A percentile compares a stretch with the other conserved stretches of the same genome.
phyloP scores from a whole-genome alignment of 257 asterid species.

The Ajuga chamaepitys region DNA sequence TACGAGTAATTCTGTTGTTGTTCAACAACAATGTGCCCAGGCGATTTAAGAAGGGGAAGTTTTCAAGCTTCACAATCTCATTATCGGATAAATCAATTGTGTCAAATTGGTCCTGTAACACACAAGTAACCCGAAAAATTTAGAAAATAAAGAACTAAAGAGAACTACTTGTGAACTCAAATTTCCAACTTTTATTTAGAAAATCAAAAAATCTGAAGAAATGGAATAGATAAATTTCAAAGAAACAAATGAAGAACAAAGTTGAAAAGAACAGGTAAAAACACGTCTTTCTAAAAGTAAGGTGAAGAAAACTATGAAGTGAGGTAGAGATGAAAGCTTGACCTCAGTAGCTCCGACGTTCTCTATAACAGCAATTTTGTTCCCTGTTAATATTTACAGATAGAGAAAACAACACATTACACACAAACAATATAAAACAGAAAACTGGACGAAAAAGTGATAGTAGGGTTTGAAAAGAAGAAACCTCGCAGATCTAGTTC shows the following conservation, averaged over 20 bases:
- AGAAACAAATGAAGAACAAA: background rate
- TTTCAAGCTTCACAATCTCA: conserved; percentile 97
- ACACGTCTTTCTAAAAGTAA: background rate
- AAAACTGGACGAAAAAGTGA: background rate
- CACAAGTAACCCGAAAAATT: conserved; percentile 1
- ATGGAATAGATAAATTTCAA: background rate
- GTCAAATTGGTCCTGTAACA: conserved; percentile 86
- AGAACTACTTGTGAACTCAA: background rate
- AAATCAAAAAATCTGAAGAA: background rate
- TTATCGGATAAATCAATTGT: conserved; percentile 94
- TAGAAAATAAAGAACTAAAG: background rate
- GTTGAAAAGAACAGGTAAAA: background rate
- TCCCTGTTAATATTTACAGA: conserved; percentile 38
- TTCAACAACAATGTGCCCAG: conserved; percentile 84
- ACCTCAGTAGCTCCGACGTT: conserved; percentile 99
- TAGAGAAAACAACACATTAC: background rate
- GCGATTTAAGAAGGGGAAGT: conserved; percentile 72
- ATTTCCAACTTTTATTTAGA: background rate
- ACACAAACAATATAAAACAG: background rate
- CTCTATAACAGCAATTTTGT: conserved; percentile 87
- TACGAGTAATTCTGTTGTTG: conserved; percentile 95
- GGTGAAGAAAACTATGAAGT: background rate
- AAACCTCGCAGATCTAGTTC: conserved; percentile 94
- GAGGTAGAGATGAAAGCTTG: background rate
- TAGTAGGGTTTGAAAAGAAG: conserved; percentile 22